Conservation (phyloP, 1,284 basidiomycete species). For the Sparassis latifolia region DNA sequence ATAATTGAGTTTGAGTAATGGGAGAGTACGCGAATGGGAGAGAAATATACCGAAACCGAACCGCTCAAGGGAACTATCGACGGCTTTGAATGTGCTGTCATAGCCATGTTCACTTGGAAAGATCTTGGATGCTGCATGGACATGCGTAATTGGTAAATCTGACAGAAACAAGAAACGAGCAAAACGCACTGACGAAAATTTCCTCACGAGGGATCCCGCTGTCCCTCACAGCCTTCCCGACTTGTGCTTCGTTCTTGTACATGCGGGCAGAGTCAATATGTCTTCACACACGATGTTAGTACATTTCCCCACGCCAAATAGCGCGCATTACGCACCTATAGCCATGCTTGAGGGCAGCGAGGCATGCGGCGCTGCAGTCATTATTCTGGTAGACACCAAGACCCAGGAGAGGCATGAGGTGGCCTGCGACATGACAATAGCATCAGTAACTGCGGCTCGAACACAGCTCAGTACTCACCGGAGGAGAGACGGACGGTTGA, state of each 20-base stretch:
- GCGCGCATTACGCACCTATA: slow-evolving; percentile 45
- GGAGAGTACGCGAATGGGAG: neutral
- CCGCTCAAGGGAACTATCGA: slow-evolving; percentile 14
- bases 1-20: neutral
- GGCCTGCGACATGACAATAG: slow-evolving; percentile 29
- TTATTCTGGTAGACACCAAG: slow-evolving; percentile 79
- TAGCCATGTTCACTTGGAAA: slow-evolving; percentile 15
- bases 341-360: slow-evolving; percentile 67
- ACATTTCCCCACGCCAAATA: too few species aligned
- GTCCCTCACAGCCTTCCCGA: slow-evolving; percentile 50
- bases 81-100: slow-evolving; percentile 10
- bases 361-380: slow-evolving; percentile 49
- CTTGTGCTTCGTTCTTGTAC: slow-evolving; percentile 68
- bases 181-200: slow-evolving; percentile 60
- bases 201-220: slow-evolving; percentile 46
- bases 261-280: slow-evolving; percentile 67
- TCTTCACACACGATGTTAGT: slow-evolving; percentile 20
- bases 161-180: neutral
- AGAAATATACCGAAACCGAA: slow-evolving; percentile 15
- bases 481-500: slow-evolving; percentile 1
- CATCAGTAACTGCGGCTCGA: neutral
- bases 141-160: neutral
- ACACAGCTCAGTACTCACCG: neutral
- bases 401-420: slow-evolving; percentile 66
- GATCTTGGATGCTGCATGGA: slow-evolving; percentile 14